These are phyloP conservation scores for Backusella parvicylindrica DNA, from an alignment of 192 early-diverging fungal species.

Conservation along the genomic window DNA sequence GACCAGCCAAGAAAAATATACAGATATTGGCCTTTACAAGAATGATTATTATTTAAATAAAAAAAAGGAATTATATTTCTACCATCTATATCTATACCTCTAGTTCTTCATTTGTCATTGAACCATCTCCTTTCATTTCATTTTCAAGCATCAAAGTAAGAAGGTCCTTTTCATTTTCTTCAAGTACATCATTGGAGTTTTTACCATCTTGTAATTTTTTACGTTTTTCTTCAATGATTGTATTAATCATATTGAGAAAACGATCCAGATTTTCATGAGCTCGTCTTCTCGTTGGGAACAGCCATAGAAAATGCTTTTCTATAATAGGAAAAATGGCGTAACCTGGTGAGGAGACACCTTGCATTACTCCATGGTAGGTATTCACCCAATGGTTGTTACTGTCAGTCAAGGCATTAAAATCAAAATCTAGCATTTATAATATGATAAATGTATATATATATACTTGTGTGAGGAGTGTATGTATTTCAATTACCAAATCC, in stretches of 20 bases:
- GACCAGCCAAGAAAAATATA: neutral
- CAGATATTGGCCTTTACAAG: neutral
- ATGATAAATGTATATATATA: neutral
- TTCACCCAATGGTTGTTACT: neutral
- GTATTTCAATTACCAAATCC: constrained; percentile 28
- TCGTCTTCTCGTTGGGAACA: neutral
- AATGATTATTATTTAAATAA: neutral
- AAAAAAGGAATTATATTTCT: constrained; percentile 12
- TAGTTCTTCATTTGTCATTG: neutral
- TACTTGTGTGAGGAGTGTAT: too few relatives aligned
- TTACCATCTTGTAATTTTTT: neutral
- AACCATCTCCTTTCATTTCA: neutral
- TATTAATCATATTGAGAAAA: neutral
- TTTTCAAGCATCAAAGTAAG: neutral
- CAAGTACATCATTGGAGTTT: neutral
- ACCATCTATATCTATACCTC: neutral
- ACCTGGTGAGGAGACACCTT: neutral
- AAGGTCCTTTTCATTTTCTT: neutral
- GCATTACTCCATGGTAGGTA: neutral
- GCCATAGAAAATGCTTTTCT: neutral
- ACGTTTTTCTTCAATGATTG: constrained; percentile 8
- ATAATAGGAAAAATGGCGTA: neutral
- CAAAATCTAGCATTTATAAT: neutral
- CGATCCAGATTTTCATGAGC: neutral
- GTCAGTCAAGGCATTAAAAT: neutral